phyloP scores from a whole-genome alignment of 2,329 filamentous ascomycete genomes.

The Pestalotiopsis fici region DNA sequence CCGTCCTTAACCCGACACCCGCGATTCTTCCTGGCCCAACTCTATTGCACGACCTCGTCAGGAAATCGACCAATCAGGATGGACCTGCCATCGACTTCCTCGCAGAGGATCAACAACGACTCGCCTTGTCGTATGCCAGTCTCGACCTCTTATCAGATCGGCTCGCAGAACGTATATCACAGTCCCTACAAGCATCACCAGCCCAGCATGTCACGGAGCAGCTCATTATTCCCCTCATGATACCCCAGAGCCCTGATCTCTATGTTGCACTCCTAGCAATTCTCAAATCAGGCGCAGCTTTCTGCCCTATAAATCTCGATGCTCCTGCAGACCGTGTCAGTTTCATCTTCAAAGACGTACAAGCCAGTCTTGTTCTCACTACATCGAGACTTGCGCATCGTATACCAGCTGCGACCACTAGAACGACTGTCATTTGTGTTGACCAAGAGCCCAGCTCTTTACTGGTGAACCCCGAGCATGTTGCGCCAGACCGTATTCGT shows the following conservation, averaged over 20 bases:
- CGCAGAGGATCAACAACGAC: constrained; percentile 22
- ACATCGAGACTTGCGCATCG: constrained; percentile 46
- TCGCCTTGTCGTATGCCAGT: constrained; percentile 59
- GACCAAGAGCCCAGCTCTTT: background rate
- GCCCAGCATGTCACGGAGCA: constrained; percentile 21
- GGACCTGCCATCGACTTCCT: constrained; percentile 12
- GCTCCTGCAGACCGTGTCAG: constrained; percentile 73
- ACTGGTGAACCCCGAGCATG: background rate
- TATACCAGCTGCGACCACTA: constrained; percentile 28
- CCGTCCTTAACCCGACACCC: constrained; percentile 48
- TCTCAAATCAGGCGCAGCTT: constrained; percentile 79
- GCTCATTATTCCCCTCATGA: constrained; percentile 70
- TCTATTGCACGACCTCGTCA: constrained; percentile 39
- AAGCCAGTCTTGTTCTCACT: constrained; percentile 69
- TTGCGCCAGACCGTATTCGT: background rate
- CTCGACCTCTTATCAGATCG: constrained; percentile 60
- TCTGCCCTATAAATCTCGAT: constrained; percentile 82
- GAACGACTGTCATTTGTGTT: background rate
- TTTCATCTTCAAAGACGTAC: constrained; percentile 80
- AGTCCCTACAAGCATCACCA: constrained; percentile 24
- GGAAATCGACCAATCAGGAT: background rate
- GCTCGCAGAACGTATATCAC: constrained; percentile 54
- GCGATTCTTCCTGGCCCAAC: constrained; percentile 40
- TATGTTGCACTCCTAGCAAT: constrained; percentile 79
- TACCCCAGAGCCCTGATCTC: constrained; percentile 75